phyloP scores from a whole-genome alignment of 228 moss, liverwort and hornwort species.

The Sphagnum fallax region DNA sequence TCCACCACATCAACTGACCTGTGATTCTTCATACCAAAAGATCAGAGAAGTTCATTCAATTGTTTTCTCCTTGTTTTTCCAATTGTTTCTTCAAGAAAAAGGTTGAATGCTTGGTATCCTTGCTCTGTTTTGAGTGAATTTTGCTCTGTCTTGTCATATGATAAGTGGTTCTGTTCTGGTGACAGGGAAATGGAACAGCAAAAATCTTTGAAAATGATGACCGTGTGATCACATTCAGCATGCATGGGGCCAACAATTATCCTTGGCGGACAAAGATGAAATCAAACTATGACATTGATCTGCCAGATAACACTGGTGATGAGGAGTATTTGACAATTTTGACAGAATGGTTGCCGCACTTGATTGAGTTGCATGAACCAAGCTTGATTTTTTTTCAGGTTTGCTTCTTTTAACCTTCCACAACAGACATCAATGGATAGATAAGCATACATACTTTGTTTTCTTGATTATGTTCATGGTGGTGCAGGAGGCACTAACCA shows the following conservation, averaged over 20 bases:
- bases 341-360: constrained; percentile 56
- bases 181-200: constrained; percentile 78
- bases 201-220: constrained; percentile 77
- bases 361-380: constrained; percentile 65
- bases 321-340: constrained; percentile 58
- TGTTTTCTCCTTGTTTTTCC: too few relatives aligned
- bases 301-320: constrained; percentile 65
- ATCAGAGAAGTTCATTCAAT: too few relatives aligned
- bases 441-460: not conserved
- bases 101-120: too few relatives aligned
- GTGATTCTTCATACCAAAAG: too few relatives aligned
- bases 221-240: constrained; percentile 80
- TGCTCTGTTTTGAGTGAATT: not conserved
- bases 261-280: constrained; percentile 72
- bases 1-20: too few relatives aligned
- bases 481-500: too few relatives aligned
- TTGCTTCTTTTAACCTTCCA: not conserved
- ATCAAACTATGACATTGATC: constrained; percentile 70
- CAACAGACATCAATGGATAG: not conserved
- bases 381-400: constrained; percentile 80
- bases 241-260: constrained; percentile 79
- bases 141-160: not conserved
- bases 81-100: too few relatives aligned
- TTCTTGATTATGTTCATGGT: too few relatives aligned
- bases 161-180: not conserved